Evolutionary conservation across 139 green algal species (phyloP).

Genomic region (Ettlia oleoabundans): DNA sequence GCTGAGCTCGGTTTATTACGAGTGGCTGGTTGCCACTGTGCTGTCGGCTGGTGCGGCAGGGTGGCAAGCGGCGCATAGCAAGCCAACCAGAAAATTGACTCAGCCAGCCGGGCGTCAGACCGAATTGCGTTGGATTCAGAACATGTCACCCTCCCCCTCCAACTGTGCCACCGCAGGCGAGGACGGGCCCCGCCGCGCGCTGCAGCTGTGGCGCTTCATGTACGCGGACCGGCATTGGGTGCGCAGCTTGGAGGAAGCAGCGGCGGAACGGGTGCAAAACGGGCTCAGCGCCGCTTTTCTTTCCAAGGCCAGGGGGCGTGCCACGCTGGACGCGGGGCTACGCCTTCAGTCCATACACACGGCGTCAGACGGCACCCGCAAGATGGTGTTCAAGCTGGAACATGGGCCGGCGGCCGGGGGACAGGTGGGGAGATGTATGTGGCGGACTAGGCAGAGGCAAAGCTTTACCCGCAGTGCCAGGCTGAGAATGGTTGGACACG

Average conservation of each 20-base stretch:
- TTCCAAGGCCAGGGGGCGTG: constrained; percentile 40
- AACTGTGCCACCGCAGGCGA: too few relatives aligned
- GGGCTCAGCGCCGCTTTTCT: constrained; percentile 65
- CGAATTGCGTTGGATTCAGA: too few relatives aligned
- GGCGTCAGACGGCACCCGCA: constrained; percentile 76
- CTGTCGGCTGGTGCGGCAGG: too few relatives aligned
- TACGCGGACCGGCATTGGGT: constrained; percentile 74
- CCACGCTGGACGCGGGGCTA: constrained; percentile 70
- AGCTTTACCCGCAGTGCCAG: too few relatives aligned
- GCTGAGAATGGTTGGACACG: too few relatives aligned
- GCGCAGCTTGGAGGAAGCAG: constrained; percentile 57
- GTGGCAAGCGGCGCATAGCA: too few relatives aligned
- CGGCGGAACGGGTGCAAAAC: constrained; percentile 44
- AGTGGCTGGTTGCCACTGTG: too few relatives aligned
- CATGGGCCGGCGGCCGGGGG: constrained; percentile 38
- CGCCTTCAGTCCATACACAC: constrained; percentile 57
- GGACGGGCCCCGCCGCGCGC: constrained; percentile 55
- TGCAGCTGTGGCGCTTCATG: constrained; percentile 88
- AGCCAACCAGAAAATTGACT: too few relatives aligned
- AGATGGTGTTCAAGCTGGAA: constrained; percentile 78
- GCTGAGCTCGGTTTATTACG: too few relatives aligned
- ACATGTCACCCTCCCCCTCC: too few relatives aligned
- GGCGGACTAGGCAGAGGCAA: background rate
- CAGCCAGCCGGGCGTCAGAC: too few relatives aligned
- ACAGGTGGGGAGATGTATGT: constrained; percentile 39